Evolutionary conservation across 2,329 filamentous ascomycete genomes (phyloP), one percentile per base, ranked within the genome.

Genomic region (Neonectria magnoliae): DNA sequence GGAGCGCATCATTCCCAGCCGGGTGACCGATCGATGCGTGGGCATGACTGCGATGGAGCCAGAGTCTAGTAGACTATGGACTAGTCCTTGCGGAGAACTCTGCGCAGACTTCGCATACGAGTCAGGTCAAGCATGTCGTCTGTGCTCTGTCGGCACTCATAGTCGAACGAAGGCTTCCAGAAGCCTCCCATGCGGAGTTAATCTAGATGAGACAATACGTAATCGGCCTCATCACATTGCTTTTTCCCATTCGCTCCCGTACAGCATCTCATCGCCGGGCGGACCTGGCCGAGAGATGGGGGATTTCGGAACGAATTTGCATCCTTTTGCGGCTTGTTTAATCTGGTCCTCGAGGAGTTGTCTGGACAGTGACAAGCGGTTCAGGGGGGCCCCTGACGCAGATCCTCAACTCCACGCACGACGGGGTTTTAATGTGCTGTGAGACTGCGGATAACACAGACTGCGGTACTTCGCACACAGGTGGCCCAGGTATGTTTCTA

Each of bases 131-230:
- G 29, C 16, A 20, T 10, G 5, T 51, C 16, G 45, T 29, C 11
- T 48, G 8, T 55, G 51, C 31, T 44, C 25, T 18, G 33, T 53
- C 48, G 55, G 62, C 62, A 59, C 52, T 63, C 16, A n/a, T 42
- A 9, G 22, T 50, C 58, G 53, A 54, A 54, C 52, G 41, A 66
- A 69, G 57, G 54, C 59, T 69, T 72, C 65, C 54, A 73, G 67
- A 73, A 70, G 52, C 25, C 47, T 44, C 44, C 60, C 27, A 55
- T 10, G 29, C 47, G 57, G 57, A 57, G 58, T 57, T 47, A 50
- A 62, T 66, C 38, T 65, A 13, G 38, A 53, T 65, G 60, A 65
- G 59, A 58, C 50, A 51, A 47, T 57, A 54, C 57, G 42, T 59
- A 55, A 60, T 56, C 42, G 60, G 18, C 33, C 48, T 45, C 16